Evolutionary conservation across 257 asterid species (phyloP).

Genomic region (Nemophila menziesii): DNA sequence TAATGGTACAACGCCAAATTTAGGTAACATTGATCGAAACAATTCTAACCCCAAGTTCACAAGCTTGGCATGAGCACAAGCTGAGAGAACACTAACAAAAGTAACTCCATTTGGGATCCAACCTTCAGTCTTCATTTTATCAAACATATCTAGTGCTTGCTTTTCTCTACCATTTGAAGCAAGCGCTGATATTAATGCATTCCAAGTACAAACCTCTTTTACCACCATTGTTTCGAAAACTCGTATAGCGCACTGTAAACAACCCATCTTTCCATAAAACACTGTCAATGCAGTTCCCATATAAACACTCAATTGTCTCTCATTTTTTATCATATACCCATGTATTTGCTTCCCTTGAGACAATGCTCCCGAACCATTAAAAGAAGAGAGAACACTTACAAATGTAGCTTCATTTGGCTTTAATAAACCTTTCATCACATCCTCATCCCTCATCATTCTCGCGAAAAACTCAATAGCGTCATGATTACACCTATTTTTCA

Average conservation of each 20-base stretch:
- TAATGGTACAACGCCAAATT: constrained; percentile 30
- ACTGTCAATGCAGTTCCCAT: constrained; percentile 55
- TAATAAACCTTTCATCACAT: no score
- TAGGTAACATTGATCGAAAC: constrained; percentile 42
- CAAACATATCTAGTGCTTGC: constrained; percentile 54
- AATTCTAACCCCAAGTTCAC: constrained; percentile 44
- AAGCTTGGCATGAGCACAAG: constrained; percentile 55
- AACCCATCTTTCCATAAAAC: constrained; percentile 71
- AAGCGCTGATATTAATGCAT: constrained; percentile 68
- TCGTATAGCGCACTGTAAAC: constrained; percentile 30
- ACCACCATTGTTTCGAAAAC: constrained; percentile 37
- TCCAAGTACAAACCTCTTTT: constrained; percentile 70
- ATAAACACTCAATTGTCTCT: constrained; percentile 40
- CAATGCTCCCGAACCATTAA: constrained; percentile 33
- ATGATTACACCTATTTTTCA: constrained; percentile 29
- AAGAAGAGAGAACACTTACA: constrained; percentile 51
- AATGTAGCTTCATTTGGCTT: constrained; percentile 89
- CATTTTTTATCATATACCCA: constrained; percentile 53
- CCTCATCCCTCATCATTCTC: constrained; percentile 56
- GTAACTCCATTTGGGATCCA: constrained; percentile 52
- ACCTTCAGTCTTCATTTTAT: constrained; percentile 28
- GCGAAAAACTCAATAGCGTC: constrained; percentile 42
- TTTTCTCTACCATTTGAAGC: constrained; percentile 65
- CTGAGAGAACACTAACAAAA: constrained; percentile 57
- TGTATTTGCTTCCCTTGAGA: constrained; percentile 70